Percentiles rank a stretch among this genome's conserved stretches.
phyloP scores from a whole-genome alignment of 1,284 basidiomycete species.

The Tremellales sp. region DNA sequence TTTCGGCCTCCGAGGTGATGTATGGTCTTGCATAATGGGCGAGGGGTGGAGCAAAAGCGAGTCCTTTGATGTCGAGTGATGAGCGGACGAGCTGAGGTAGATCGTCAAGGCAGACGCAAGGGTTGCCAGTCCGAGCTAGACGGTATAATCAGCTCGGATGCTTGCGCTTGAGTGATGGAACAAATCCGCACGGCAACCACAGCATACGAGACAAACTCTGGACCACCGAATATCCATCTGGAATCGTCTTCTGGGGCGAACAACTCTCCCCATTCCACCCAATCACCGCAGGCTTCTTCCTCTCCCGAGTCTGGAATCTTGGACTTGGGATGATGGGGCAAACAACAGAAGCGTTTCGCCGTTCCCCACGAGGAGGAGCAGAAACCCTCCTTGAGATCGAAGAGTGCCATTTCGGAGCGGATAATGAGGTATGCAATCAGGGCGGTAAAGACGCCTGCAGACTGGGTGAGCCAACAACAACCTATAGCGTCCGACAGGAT shows the following conservation, averaged over 20 bases:
- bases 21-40: slow-evolving; percentile 37
- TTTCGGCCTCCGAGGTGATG: slow-evolving; percentile 8
- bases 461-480: neutral
- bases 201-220: slow-evolving; percentile 69
- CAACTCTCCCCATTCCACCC: slow-evolving; percentile 67
- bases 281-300: slow-evolving; percentile 60
- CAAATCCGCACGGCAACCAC: slow-evolving; percentile 65
- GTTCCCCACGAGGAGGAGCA: slow-evolving; percentile 68
- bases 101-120: slow-evolving; percentile 76
- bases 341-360: slow-evolving; percentile 79
- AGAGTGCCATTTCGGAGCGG: slow-evolving; percentile 83
- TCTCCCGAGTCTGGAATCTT: slow-evolving; percentile 20
- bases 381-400: slow-evolving; percentile 89
- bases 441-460: slow-evolving; percentile 69
- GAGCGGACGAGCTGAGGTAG: slow-evolving; percentile 78
- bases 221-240: slow-evolving; percentile 29
- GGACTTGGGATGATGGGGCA: slow-evolving; percentile 29
- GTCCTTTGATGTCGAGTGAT: slow-evolving; percentile 82
- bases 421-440: slow-evolving; percentile 83
- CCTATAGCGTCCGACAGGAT: neutral
- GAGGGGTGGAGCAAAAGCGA: slow-evolving; percentile 63
- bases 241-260: slow-evolving; percentile 29
- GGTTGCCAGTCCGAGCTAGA: slow-evolving; percentile 60
- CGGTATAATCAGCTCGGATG: neutral
- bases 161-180: neutral